These are phyloP conservation scores for Vanderwaltozyma verrucispora DNA, from an alignment of 805 yeast species.

Conservation along the genomic window DNA sequence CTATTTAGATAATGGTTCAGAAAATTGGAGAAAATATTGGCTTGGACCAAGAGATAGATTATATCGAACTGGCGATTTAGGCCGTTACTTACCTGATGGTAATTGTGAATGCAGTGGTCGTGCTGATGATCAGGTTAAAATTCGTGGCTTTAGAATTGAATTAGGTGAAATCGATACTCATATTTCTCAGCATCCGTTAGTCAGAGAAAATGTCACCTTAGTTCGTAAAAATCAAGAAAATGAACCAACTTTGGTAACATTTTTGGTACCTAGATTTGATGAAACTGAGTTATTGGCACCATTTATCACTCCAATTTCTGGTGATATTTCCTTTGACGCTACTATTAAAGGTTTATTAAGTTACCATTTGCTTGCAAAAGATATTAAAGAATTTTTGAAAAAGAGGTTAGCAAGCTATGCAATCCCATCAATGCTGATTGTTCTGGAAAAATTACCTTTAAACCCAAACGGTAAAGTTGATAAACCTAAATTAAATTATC, in stretches of 20 bases:
- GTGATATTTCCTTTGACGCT: slow-evolving; percentile 39
- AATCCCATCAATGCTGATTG: slow-evolving; percentile 84
- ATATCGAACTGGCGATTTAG: slow-evolving; percentile 95
- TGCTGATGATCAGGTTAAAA: slow-evolving; percentile 98
- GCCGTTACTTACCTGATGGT: slow-evolving; percentile 94
- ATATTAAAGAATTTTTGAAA: slow-evolving; percentile 72
- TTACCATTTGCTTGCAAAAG: slow-evolving; percentile 67
- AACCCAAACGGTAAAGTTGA: slow-evolving; percentile 98
- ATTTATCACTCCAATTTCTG: slow-evolving; percentile 35
- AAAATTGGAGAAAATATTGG: slow-evolving; percentile 72
- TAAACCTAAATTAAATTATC: slow-evolving; percentile 94
- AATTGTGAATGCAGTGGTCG: slow-evolving; percentile 97
- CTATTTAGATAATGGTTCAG: slow-evolving; percentile 40
- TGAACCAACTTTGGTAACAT: slow-evolving; percentile 85
- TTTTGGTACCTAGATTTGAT: slow-evolving; percentile 73
- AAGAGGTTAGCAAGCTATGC: slow-evolving; percentile 89
- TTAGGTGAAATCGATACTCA: slow-evolving; percentile 98
- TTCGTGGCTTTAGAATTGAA: slow-evolving; percentile 97
- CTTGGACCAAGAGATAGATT: slow-evolving; percentile 91
- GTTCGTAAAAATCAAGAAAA: slow-evolving; percentile 87
- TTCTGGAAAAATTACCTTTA: slow-evolving; percentile 74
- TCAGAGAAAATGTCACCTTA: slow-evolving; percentile 85
- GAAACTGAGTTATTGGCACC: slow-evolving; percentile 36
- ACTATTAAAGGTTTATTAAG: slow-evolving; percentile 70
- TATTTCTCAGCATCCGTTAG: slow-evolving; percentile 83